Evolutionary conservation across 768 basidiomycete genomes (phyloP).

Genomic region (Rhodotorula toruloides): DNA sequence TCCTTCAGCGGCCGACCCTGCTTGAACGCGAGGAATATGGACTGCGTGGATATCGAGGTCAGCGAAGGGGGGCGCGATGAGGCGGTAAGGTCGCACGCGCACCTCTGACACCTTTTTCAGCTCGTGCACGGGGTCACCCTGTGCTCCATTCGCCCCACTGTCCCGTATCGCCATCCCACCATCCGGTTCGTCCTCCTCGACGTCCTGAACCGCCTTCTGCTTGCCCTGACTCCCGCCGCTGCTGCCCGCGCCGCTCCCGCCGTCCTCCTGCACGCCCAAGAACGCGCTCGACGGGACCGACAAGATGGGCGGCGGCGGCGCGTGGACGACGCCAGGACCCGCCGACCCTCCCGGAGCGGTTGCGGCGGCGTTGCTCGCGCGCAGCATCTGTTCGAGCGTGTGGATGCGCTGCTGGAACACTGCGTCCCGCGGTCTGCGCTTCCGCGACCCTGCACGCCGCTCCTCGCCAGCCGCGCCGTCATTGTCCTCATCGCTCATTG

Average conservation of each 20-base stretch:
- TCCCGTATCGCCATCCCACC: slow-evolving; percentile 10
- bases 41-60: not conserved
- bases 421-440: slow-evolving; percentile 7
- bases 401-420: slow-evolving; percentile 19
- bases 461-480: not conserved
- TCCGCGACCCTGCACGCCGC: not conserved
- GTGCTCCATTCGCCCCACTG: not conserved
- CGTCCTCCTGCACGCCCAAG: not conserved
- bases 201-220: not conserved
- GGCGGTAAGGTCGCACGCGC: not conserved
- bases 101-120: slow-evolving; percentile 31
- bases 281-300: not conserved
- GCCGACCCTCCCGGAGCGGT: not conserved
- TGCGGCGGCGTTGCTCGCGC: slow-evolving; percentile 8
- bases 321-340: too few species aligned
- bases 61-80: too few species aligned
- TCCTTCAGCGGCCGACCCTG: slow-evolving; percentile 22
- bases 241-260: not conserved
- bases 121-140: slow-evolving; percentile 7
- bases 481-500: not conserved
- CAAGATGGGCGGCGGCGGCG: not conserved
- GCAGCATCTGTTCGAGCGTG: slow-evolving; percentile 24
- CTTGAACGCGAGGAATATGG: slow-evolving; percentile 36
- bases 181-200: slow-evolving; percentile 10
- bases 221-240: slow-evolving; percentile 11